Base-by-base conservation (phyloP, 352 stramenopile species). In the Phytophthora ohioensis region DNA sequence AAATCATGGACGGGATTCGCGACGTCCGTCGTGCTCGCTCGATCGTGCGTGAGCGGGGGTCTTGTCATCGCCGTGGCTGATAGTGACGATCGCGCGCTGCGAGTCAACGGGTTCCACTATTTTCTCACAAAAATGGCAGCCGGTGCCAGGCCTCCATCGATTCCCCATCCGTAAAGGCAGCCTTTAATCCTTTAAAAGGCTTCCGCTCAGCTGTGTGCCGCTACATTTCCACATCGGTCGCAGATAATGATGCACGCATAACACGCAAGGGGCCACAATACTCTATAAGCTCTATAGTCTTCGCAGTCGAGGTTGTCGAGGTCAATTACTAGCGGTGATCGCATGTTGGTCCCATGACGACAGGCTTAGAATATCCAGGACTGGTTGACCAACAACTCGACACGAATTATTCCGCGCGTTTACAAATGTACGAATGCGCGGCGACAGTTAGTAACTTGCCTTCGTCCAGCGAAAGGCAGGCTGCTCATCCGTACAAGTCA, bases 331-430 rank as follows among this genome's bases (percentile, higher is more conserved):
- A 39, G 12, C 27, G 27, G 46, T 17, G 47, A 54, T 46, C 17
- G 35, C 17, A 54, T 61, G 43, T 34, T 13, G 7, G 17, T 27
- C 35, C 15, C 15, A 55, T 64, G 27, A 53, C 66, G 66, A 35
- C 66, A 73, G 45, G 10, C 36, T 17, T 45, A 27, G 9, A 73
- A 39, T 64, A 68, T 68, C 57, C 51, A 63, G 64, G 15, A n/a
- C 17, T 38, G 27, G 51, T 45, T 38, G 32, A 55, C 47, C 27
- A 2, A 72, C 65, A 73, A 73, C 57, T 57, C 51, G 49, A 68
- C 65, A 67, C 65, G 65, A 73, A 69, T 69, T 56, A 69, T 63
- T 68, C 12, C 32, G 4, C 57, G 4, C 21, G 47, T 53, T 63
- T 56, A 73, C 65, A 36, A 67, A 27, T 27, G 21, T 55, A 72